Percentiles rank a stretch among this genome's conserved stretches.
Conservation (phyloP, 306 rosid species). For the Inga leiocalycina region DNA sequence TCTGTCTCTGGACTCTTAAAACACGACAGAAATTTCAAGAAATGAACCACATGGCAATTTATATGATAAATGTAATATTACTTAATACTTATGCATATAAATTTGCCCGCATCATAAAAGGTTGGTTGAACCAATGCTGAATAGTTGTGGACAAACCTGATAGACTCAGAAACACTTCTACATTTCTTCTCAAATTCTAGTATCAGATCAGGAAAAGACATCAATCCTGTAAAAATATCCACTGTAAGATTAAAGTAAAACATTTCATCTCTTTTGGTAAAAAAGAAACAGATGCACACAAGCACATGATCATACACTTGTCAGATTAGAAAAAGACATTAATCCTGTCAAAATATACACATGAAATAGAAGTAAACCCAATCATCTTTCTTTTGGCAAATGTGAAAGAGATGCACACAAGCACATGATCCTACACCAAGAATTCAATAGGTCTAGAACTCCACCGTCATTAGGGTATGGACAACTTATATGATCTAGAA, state of each 20-base stretch:
- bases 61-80: constrained; percentile 5
- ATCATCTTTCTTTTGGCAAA: background rate
- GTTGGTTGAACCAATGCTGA: background rate
- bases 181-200: constrained; percentile 73
- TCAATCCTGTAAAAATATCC: constrained; percentile 58
- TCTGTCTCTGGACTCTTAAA: constrained; percentile 16
- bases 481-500: constrained; percentile 27
- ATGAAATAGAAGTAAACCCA: constrained; percentile 10
- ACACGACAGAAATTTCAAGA: constrained; percentile 16
- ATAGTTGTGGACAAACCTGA: constrained; percentile 58
- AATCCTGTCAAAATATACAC: constrained; percentile 52
- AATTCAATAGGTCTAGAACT: background rate
- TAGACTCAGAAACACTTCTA: constrained; percentile 76
- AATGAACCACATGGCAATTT: constrained; percentile 7
- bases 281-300: background rate
- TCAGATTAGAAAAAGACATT: constrained; percentile 79
- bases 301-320: constrained; percentile 18
- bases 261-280: background rate
- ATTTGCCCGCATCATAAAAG: constrained; percentile 25
- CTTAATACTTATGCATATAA: background rate
- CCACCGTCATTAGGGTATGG: constrained; percentile 8
- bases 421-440: background rate
- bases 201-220: constrained; percentile 83
- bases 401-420: background rate
- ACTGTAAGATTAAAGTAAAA: background rate